These are phyloP conservation scores for Epichloe typhina DNA, from an alignment of 2,329 filamentous ascomycete genomes.

Conservation along the genomic window DNA sequence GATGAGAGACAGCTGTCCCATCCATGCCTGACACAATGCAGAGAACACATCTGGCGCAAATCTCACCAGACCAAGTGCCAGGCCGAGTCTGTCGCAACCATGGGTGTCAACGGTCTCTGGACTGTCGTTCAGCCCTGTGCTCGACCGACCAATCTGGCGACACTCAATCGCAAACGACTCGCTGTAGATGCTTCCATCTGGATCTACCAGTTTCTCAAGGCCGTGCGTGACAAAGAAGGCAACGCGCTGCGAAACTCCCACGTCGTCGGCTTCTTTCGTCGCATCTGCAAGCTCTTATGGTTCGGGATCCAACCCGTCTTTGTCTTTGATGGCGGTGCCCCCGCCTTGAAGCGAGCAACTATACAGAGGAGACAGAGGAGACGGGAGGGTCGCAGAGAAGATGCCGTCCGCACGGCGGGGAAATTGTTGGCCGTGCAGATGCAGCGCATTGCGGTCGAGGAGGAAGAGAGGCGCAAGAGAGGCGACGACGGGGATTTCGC, in stretches of 20 bases:
- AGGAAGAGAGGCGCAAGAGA: conserved; percentile 50
- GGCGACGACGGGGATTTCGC: conserved; percentile 31
- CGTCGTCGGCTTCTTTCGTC: conserved; percentile 92
- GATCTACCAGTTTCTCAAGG: conserved; percentile 99
- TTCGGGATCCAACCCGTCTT: conserved; percentile 95
- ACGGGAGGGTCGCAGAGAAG: conserved; percentile 78
- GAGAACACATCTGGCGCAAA: not conserved
- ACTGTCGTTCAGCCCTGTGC: conserved; percentile 90
- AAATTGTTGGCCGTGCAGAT: conserved; percentile 90
- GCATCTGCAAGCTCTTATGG: conserved; percentile 95
- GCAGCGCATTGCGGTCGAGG: conserved; percentile 79
- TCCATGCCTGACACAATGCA: not conserved
- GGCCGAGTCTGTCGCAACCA: conserved; percentile 25
- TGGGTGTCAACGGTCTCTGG: conserved; percentile 99
- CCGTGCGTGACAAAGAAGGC: conserved; percentile 94
- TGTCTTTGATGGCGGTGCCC: conserved; percentile 93
- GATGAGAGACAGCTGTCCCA: not conserved
- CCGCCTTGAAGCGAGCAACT: conserved; percentile 79
- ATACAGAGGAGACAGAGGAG: conserved; percentile 66
- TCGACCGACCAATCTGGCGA: conserved; percentile 89
- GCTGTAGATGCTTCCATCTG: conserved; percentile 97
- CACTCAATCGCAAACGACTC: conserved; percentile 88
- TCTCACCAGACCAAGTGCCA: not conserved
- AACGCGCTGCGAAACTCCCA: conserved; percentile 94
- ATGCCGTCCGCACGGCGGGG: conserved; percentile 82